A percentile compares a stretch with the other conserved stretches of the same genome.
These are phyloP conservation scores for Cercospora citrullina DNA, from an alignment of 2,329 filamentous ascomycete species.

Conservation along the genomic window DNA sequence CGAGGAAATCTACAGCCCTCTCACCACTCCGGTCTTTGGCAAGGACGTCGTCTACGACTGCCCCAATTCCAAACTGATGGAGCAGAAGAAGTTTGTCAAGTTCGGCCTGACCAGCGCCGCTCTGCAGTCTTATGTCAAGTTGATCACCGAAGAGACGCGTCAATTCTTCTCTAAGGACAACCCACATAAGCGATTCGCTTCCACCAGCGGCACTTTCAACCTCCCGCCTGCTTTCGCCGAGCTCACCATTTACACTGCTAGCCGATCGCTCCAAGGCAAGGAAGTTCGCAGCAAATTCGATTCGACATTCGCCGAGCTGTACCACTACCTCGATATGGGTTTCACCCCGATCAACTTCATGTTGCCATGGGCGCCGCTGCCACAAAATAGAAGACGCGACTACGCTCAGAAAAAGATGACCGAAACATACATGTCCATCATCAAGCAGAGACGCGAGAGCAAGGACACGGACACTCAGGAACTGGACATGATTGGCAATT, in stretches of 20 bases:
- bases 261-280: constrained; percentile 79
- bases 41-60: constrained; percentile 88
- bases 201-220: constrained; percentile 61
- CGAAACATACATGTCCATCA: constrained; percentile 78
- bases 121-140: constrained; percentile 72
- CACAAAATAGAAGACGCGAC: constrained; percentile 83
- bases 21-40: constrained; percentile 73
- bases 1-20: constrained; percentile 82
- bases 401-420: constrained; percentile 77
- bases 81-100: constrained; percentile 95
- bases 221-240: constrained; percentile 77
- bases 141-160: constrained; percentile 74
- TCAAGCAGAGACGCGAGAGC: constrained; percentile 64
- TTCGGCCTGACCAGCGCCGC: constrained; percentile 73
- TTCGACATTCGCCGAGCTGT: constrained; percentile 74
- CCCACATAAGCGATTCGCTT: constrained; percentile 41
- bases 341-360: constrained; percentile 89
- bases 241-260: constrained; percentile 87
- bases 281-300: constrained; percentile 81
- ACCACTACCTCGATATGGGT: constrained; percentile 87
- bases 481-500: too few species aligned
- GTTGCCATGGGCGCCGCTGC: constrained; percentile 82
- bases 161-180: constrained; percentile 69
- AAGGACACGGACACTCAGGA: too few species aligned
- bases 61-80: constrained; percentile 89